These are phyloP conservation scores for Cutaneotrichosporon sp. DNA, from an alignment of 1,284 basidiomycete genomes.

Conservation along the genomic window DNA sequence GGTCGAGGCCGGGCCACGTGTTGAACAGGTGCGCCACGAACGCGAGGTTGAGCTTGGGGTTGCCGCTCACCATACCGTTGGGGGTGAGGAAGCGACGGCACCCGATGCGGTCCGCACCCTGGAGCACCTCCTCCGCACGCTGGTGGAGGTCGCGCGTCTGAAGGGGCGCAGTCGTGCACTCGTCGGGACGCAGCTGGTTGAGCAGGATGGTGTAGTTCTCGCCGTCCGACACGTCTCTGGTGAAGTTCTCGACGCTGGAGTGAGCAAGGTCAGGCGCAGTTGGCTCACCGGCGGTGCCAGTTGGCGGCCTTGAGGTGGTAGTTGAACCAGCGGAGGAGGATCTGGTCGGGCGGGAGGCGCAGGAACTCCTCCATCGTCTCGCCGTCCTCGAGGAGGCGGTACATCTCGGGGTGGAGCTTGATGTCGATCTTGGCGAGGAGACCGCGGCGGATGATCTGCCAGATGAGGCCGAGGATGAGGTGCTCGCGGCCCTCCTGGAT, in stretches of 20 bases:
- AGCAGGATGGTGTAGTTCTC: constrained; percentile 97
- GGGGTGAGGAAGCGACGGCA: constrained; percentile 96
- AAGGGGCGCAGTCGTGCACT: constrained; percentile 89
- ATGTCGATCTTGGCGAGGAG: constrained; percentile 94
- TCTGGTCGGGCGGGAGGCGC: constrained; percentile 92
- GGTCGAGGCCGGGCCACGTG: constrained; percentile 89
- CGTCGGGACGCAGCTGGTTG: constrained; percentile 90
- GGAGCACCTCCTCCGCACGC: constrained; percentile 87
- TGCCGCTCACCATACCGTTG: constrained; percentile 86
- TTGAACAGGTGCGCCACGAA: constrained; percentile 99
- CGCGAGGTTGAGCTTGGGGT: constrained; percentile 97
- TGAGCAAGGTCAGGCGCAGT: constrained; percentile 8
- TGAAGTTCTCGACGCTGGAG: constrained; percentile 90
- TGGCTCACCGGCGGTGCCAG: constrained; percentile 73
- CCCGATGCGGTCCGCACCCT: constrained; percentile 90
- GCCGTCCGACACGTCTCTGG: constrained; percentile 89
- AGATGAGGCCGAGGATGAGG: constrained; percentile 96
- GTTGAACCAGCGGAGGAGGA: constrained; percentile 96
- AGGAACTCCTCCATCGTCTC: constrained; percentile 97
- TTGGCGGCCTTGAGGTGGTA: constrained; percentile 95
- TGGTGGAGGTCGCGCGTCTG: constrained; percentile 78
- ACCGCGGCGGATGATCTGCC: constrained; percentile 96
- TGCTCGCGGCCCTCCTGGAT: constrained; percentile 93
- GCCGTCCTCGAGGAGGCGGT: constrained; percentile 90
- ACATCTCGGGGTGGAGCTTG: constrained; percentile 96